These are phyloP conservation scores for Plasmopara muralis DNA, from an alignment of 352 stramenopile species.

Conservation along the genomic window DNA sequence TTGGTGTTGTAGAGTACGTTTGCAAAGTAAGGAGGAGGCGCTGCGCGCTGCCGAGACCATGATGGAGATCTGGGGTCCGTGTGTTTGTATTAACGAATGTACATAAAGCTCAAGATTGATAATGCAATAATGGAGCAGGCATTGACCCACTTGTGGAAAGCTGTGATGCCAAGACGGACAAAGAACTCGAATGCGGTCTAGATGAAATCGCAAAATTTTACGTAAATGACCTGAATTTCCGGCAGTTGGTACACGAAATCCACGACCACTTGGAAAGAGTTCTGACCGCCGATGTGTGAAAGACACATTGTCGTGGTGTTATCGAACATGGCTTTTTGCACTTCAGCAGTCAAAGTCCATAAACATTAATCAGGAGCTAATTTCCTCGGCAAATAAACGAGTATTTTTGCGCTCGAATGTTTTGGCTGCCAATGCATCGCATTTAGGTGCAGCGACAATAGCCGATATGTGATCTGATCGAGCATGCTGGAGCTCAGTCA, in stretches of 20 bases:
- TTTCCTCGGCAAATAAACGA: no score
- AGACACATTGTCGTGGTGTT: no score
- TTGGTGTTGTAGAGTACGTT: constrained; percentile 23
- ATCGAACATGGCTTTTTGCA: no score
- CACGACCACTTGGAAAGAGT: constrained; percentile 29
- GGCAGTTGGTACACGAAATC: constrained; percentile 30
- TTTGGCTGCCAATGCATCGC: no score
- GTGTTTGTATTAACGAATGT: neutral
- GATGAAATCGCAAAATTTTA: constrained; percentile 25
- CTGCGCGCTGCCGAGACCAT: constrained; percentile 29
- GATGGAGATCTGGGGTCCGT: constrained; percentile 40
- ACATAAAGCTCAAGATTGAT: neutral
- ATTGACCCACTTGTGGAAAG: constrained; percentile 41
- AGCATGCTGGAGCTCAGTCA: no score
- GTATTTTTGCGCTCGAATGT: no score
- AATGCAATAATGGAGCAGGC: constrained; percentile 11
- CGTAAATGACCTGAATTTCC: constrained; percentile 27
- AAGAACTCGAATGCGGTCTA: constrained; percentile 7
- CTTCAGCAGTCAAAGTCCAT: no score
- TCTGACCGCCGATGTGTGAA: neutral
- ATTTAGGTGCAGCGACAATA: no score
- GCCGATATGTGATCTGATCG: no score
- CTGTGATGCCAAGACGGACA: constrained; percentile 1
- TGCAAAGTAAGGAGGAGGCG: constrained; percentile 16
- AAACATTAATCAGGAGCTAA: no score